Conservation (phyloP, 2,329 filamentous ascomycete genomes). For the Calycina marina region DNA sequence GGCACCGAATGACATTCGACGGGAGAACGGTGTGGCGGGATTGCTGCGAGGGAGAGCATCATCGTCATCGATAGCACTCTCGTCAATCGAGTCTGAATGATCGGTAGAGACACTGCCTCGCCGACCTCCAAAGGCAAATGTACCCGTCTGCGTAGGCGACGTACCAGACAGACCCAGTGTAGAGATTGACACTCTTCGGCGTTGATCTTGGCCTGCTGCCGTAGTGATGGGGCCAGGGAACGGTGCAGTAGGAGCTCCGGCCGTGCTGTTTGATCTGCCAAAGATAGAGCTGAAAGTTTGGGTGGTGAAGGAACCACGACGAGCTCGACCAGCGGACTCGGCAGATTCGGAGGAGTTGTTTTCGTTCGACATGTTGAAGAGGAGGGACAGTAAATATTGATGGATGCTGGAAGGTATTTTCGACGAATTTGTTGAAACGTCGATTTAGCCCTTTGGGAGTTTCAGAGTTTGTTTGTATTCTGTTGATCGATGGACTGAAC, state of each 20-base stretch:
- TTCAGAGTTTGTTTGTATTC: too few species aligned
- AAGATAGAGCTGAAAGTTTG: conserved; percentile 34
- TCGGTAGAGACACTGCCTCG: conserved; percentile 58
- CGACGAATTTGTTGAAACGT: too few species aligned
- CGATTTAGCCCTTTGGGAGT: too few species aligned
- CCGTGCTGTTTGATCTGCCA: conserved; percentile 34
- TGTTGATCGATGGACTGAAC: too few species aligned
- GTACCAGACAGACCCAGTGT: conserved; percentile 60
- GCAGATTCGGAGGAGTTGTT: conserved; percentile 25
- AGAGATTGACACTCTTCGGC: conserved; percentile 59
- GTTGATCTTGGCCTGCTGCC: conserved; percentile 37
- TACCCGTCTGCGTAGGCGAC: conserved; percentile 42
- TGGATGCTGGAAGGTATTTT: too few species aligned
- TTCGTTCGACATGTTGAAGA: conserved; percentile 28
- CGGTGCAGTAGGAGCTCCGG: conserved; percentile 28
- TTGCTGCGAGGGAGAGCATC: conserved; percentile 36
- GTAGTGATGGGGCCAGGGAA: conserved; percentile 35
- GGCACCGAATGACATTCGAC: conserved; percentile 81
- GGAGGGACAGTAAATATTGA: too few species aligned
- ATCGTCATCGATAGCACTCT: conserved; percentile 59
- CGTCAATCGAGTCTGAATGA: conserved; percentile 49
- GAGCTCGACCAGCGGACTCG: conserved; percentile 25
- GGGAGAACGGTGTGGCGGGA: conserved; percentile 60
- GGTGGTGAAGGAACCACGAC: conserved; percentile 31
- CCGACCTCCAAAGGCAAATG: conserved; percentile 38